Evolutionary conservation across 495 filamentous ascomycete species (phyloP).

Genomic region (Lasiosphaeris hirsuta): DNA sequence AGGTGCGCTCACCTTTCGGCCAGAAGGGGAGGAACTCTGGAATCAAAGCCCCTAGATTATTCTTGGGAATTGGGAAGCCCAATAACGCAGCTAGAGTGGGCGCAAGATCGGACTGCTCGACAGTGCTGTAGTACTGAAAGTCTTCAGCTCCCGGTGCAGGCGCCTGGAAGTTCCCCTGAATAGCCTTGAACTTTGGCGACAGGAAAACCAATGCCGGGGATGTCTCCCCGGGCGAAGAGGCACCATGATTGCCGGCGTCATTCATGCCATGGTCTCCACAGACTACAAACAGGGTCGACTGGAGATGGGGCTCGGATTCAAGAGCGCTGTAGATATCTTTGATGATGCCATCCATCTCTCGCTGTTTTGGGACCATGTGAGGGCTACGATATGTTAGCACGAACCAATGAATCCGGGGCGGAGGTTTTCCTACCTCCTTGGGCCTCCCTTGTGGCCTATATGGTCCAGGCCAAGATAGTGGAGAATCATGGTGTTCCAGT

Average conservation of each 20-base stretch:
- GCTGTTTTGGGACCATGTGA: conserved; percentile 89
- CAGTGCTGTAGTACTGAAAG: conserved; percentile 74
- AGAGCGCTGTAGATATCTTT: conserved; percentile 72
- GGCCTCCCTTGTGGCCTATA: conserved; percentile 94
- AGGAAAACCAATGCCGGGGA: conserved; percentile 89
- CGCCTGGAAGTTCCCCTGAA: conserved; percentile 45
- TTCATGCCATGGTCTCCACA: conserved; percentile 99
- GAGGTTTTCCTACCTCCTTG: conserved; percentile 58
- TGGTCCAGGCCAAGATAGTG: conserved; percentile 97
- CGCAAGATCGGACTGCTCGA: conserved; percentile 91
- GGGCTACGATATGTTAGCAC: conserved; percentile 49
- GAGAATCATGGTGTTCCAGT: conserved; percentile 92
- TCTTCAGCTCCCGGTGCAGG: conserved; percentile 49
- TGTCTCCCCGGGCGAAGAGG: conserved; percentile 87
- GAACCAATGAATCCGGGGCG: too few species aligned
- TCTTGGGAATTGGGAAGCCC: conserved; percentile 85
- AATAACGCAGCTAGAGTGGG: conserved; percentile 86
- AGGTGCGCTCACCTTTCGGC: conserved; percentile 50
- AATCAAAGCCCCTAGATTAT: conserved; percentile 88
- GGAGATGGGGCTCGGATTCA: conserved; percentile 61
- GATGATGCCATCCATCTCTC: conserved; percentile 79
- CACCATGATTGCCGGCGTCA: conserved; percentile 95
- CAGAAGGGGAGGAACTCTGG: conserved; percentile 73
- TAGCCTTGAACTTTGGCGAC: conserved; percentile 71
- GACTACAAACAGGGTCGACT: conserved; percentile 77